These are phyloP conservation scores for Pulveroboletus sp. DNA, from an alignment of 768 basidiomycete genomes.

Conservation along the genomic window DNA sequence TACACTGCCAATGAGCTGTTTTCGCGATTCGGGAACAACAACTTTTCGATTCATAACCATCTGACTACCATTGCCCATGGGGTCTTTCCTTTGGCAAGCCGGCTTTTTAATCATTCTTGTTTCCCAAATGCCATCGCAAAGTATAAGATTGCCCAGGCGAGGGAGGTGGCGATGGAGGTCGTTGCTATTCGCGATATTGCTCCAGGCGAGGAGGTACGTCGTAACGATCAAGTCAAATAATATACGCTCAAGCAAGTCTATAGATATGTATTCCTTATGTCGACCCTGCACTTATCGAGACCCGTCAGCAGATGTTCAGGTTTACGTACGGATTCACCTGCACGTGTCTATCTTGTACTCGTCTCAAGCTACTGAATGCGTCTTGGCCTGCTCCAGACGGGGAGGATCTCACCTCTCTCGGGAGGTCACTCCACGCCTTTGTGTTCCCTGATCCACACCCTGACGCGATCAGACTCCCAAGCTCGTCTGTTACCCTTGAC, in stretches of 20 bases:
- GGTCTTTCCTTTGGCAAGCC: slow-evolving; percentile 71
- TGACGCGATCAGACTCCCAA: slow-evolving; percentile 22
- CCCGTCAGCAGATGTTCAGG: slow-evolving; percentile 54
- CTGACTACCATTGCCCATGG: slow-evolving; percentile 68
- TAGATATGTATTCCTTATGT: slow-evolving; percentile 75
- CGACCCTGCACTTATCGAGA: slow-evolving; percentile 68
- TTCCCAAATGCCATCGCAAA: slow-evolving; percentile 66
- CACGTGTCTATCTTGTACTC: slow-evolving; percentile 53
- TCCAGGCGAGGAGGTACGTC: slow-evolving; percentile 59
- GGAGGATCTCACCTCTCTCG: slow-evolving; percentile 11
- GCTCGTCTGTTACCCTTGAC: slow-evolving; percentile 23
- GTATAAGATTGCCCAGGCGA: slow-evolving; percentile 42
- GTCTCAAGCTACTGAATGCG: slow-evolving; percentile 36
- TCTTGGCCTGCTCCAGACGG: slow-evolving; percentile 38
- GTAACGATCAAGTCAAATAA: too few species aligned
- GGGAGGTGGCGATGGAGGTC: slow-evolving; percentile 55
- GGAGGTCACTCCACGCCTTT: slow-evolving; percentile 37
- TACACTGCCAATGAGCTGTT: slow-evolving; percentile 35
- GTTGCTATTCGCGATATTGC: slow-evolving; percentile 56
- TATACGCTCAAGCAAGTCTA: background rate
- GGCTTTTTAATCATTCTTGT: slow-evolving; percentile 83
- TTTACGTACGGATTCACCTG: slow-evolving; percentile 69
- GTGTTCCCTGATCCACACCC: slow-evolving; percentile 31
- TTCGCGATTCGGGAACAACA: slow-evolving; percentile 73
- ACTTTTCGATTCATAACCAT: slow-evolving; percentile 75